phyloP scores from a whole-genome alignment of 257 asterid genomes.

The Solanum clarkiae region DNA sequence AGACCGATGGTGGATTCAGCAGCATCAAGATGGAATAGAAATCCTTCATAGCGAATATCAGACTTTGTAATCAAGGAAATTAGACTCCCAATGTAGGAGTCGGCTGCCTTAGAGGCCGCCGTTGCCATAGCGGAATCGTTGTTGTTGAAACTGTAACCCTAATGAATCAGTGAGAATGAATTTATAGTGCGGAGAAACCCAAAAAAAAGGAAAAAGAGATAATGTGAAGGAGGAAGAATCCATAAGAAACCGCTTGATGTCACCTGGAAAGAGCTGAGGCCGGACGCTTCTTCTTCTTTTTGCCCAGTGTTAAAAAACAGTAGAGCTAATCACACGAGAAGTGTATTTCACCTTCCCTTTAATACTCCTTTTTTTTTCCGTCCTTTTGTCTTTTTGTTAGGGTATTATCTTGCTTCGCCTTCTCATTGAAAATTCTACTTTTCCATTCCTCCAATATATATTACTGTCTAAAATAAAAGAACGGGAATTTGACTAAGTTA shows the following conservation, averaged over 20 bases:
- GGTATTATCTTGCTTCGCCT: not conserved
- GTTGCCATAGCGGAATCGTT: not conserved
- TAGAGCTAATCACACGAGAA: not conserved
- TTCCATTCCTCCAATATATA: not conserved
- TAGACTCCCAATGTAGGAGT: conserved; percentile 13
- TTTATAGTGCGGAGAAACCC: not conserved
- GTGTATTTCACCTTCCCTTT: not conserved
- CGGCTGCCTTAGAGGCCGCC: not conserved
- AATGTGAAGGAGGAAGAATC: not conserved
- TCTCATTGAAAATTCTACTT: not conserved
- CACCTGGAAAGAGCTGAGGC: not conserved
- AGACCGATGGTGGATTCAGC: conserved; percentile 5
- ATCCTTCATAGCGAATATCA: conserved; percentile 21
- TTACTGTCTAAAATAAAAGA: too few species aligned
- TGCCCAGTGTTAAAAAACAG: not conserved
- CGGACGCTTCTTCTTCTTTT: not conserved
- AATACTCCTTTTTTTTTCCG: not conserved
- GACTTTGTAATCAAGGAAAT: conserved; percentile 12
- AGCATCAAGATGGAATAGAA: not conserved
- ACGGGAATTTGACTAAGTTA: too few species aligned
- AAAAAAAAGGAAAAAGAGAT: not conserved
- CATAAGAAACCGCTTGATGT: not conserved
- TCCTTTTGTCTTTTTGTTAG: not conserved
- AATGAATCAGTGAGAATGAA: not conserved
- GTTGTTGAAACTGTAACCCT: not conserved